A percentile compares a stretch with the other conserved stretches of the same genome.
Evolutionary conservation across 2,329 filamentous ascomycete genomes (phyloP).

Genomic region (Aspergillus proliferans): DNA sequence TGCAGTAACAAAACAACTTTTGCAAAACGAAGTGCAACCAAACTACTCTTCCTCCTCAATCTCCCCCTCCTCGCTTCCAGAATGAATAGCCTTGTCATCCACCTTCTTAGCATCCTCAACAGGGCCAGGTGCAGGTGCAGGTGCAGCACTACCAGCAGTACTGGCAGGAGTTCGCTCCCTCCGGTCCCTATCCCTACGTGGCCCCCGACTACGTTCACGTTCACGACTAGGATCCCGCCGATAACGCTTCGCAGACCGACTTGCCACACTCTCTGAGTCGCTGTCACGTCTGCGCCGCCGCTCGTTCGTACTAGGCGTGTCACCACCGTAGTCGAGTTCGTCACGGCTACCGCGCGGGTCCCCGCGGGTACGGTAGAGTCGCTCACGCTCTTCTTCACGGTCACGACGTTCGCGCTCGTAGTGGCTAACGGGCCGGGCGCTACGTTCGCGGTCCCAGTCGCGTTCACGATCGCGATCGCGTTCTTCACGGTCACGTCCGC

Average conservation of each 20-base stretch:
- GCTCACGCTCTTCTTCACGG: constrained; percentile 83
- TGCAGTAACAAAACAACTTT: too few relatives aligned
- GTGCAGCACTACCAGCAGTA: not conserved
- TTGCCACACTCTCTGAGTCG: constrained; percentile 58
- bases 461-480: constrained; percentile 26
- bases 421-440: constrained; percentile 25
- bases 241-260: constrained; percentile 57
- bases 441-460: constrained; percentile 30
- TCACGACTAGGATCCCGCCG: constrained; percentile 35
- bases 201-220: constrained; percentile 29
- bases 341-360: constrained; percentile 75
- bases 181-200: constrained; percentile 54
- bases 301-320: constrained; percentile 58
- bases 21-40: not conserved
- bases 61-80: constrained; percentile 94
- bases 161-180: constrained; percentile 22
- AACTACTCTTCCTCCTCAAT: constrained; percentile 67
- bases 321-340: constrained; percentile 85
- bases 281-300: constrained; percentile 68
- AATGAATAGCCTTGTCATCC: constrained; percentile 56
- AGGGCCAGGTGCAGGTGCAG: not conserved
- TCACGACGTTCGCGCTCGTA: constrained; percentile 85
- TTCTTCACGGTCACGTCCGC: constrained; percentile 27
- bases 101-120: constrained; percentile 29
- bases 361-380: constrained; percentile 73